These are phyloP conservation scores for Lasiodiplodia citricola DNA, from an alignment of 2,329 filamentous ascomycete species.

Conservation along the genomic window DNA sequence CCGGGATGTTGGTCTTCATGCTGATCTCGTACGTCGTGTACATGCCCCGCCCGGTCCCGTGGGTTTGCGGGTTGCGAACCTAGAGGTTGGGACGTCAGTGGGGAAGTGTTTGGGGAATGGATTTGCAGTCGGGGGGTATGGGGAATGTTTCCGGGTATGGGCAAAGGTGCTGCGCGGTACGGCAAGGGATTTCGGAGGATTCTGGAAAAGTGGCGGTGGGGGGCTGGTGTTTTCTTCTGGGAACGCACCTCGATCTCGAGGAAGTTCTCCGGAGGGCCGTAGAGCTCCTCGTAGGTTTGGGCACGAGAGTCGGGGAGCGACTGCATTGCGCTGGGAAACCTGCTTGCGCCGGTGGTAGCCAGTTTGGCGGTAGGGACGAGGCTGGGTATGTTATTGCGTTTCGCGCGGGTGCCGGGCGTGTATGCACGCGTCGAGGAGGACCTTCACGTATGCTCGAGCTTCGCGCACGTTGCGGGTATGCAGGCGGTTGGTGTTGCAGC, in stretches of 20 bases:
- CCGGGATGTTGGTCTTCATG: conserved; percentile 97
- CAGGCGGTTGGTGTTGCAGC: conserved; percentile 1
- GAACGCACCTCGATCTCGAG: conserved; percentile 87
- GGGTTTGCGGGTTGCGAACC: conserved; percentile 92
- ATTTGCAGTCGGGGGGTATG: neutral
- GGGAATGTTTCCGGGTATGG: neutral
- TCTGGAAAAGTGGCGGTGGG: neutral
- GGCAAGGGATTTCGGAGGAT: conserved; percentile 4
- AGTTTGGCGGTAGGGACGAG: conserved; percentile 6
- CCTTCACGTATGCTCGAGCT: neutral
- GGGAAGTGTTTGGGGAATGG: neutral
- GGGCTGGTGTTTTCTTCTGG: neutral
- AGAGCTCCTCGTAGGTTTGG: conserved; percentile 99
- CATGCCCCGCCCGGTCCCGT: conserved; percentile 93
- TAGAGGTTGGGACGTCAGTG: conserved; percentile 45
- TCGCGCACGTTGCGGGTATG: neutral
- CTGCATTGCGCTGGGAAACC: conserved; percentile 56
- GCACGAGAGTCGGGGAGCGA: conserved; percentile 72
- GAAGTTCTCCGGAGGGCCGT: conserved; percentile 97
- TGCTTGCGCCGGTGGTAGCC: conserved; percentile 12
- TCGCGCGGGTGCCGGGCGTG: neutral
- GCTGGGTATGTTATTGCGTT: neutral
- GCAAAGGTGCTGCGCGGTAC: conserved; percentile 11
- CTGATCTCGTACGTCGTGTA: conserved; percentile 99
- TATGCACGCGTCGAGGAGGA: neutral